Base-by-base conservation (phyloP, 2,329 filamentous ascomycete genomes). In the Mycocentrospora acerina region DNA sequence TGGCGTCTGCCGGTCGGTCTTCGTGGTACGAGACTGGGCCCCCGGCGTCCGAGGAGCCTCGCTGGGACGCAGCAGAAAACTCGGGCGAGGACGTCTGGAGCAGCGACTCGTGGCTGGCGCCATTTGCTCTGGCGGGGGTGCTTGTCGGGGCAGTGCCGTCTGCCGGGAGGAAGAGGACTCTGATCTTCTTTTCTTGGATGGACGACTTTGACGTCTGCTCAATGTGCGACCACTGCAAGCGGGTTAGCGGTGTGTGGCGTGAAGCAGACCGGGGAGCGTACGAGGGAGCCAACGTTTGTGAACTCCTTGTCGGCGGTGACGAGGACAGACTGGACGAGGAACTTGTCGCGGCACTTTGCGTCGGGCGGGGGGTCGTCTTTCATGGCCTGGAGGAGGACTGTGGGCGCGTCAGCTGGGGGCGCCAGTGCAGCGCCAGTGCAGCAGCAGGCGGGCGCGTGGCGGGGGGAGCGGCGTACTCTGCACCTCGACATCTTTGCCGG, bases 371-470 rank as follows among this genome's bases (percentile, higher is more conserved):
- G 91, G 61, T 97, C 90, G 63, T 89, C 82, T 77, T 95, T 96
- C 93, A 98, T 96, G 16, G 91, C 90, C 74, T 98, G 93, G 28
- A 98, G 82, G 25, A 97, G 83, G 42, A 98, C 93, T 94, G 54
- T 35, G 43, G 40, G 54, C 38, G 46, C 42, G 58, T 66, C 42
- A 67, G 62, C 48, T 34, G 19, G 27, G 39, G 53, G 44, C 40
- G 36, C 24, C 12, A 29, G 43, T 35, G 35, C 47, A 41, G 32
- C 43, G n/a, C n/a, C n/a, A n/a, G n/a, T n/a, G n/a, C n/a, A n/a
- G n/a, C n/a, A n/a, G n/a, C n/a, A 42, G 42, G 30, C 15, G 24
- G 32, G 29, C 25, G 46, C 48, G 31, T 35, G n/a, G 40, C 34
- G 16, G 44, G 27, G 32, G 33, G 14, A 24, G 37, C 37, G 40